Base-by-base conservation (phyloP, 2,329 filamentous ascomycete species). In the Monosporascus sp. region DNA sequence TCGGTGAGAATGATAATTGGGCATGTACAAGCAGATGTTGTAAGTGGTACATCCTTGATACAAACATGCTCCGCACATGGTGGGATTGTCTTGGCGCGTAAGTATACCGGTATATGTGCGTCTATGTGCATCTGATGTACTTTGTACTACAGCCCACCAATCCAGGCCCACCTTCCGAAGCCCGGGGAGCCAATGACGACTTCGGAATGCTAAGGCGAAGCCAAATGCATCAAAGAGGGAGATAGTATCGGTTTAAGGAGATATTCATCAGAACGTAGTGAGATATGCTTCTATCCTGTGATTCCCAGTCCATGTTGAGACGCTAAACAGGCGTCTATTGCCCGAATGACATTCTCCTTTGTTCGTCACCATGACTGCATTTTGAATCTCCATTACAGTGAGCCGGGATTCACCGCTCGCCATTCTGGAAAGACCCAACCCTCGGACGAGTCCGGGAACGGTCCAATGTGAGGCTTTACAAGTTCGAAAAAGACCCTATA, bases 401-500 rank as follows among this genome's bases (percentile, higher is more conserved):
- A 56, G 14, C 56, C 58, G 5, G 60, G 55, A 43, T 62, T 60
- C 19, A 62, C 11, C 51, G 44, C 57, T 45, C 60, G 59, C 81
- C 81, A 84, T 52, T 75, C 75, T 0, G 81, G 81, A 54, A 76
- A 72, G 45, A 77, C 64, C 72, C 71, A 50, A 69, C 71, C 11
- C 64, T 69, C 5, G 56, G 14, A n/a, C 6, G 43, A 17, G 11
- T 61, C 38, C 68, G 67, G 43, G 58, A 70, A 72, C 34, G 72
- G 65, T 2, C 73, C 74, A 51, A 84, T 73, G 52, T 81, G 75
- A n/a, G 73, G 71, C 58, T 67, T 60, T 27, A 84, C 66, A 38
- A 73, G 61, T 9, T 77, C 71, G 59, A 73, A 83, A 49, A 85
- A 75, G 48, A 83, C 68, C 48, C 63, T 72, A 61, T 85, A 85